Percentiles rank a stretch among this genome's conserved stretches.
phyloP scores from a whole-genome alignment of 2,329 filamentous ascomycete genomes.

The Scedosporium apiospermum region DNA sequence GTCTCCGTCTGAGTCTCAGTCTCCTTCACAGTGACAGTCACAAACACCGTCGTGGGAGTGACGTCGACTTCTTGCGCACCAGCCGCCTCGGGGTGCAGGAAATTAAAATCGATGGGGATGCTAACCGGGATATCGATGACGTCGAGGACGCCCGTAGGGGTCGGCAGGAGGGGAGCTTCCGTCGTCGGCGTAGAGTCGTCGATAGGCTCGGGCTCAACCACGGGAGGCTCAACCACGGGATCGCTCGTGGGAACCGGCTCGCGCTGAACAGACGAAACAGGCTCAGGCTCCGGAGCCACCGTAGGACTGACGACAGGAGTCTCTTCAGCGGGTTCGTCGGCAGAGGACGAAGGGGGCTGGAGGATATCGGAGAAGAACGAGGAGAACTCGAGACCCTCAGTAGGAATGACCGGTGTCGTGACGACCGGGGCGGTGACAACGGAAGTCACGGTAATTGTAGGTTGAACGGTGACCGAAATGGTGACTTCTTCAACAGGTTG shows the following conservation, averaged over 20 bases:
- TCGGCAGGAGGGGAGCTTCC: background rate
- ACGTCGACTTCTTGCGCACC: background rate
- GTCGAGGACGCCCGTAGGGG: background rate
- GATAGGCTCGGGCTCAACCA: background rate
- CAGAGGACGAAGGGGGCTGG: background rate
- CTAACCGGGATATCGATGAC: conserved; percentile 5
- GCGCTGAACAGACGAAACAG: too few species aligned
- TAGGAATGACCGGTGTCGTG: background rate
- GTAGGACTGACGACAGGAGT: too few species aligned
- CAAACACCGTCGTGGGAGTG: conserved; percentile 2
- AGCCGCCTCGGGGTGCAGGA: background rate
- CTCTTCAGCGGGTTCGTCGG: background rate
- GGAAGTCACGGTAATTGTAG: background rate
- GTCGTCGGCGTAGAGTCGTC: background rate
- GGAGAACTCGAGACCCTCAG: background rate
- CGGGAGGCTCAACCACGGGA: too few species aligned
- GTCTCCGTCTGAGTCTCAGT: conserved; percentile 3
- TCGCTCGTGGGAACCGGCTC: background rate
- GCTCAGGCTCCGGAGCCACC: too few species aligned
- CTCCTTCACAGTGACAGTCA: conserved; percentile 12
- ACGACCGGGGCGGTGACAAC: background rate
- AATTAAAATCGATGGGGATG: conserved; percentile 3
- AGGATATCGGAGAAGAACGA: background rate
- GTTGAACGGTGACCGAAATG: background rate
- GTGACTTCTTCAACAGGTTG: background rate